Conservation (phyloP, 495 filamentous ascomycete species). For the Thermothielavioides terrestris region DNA sequence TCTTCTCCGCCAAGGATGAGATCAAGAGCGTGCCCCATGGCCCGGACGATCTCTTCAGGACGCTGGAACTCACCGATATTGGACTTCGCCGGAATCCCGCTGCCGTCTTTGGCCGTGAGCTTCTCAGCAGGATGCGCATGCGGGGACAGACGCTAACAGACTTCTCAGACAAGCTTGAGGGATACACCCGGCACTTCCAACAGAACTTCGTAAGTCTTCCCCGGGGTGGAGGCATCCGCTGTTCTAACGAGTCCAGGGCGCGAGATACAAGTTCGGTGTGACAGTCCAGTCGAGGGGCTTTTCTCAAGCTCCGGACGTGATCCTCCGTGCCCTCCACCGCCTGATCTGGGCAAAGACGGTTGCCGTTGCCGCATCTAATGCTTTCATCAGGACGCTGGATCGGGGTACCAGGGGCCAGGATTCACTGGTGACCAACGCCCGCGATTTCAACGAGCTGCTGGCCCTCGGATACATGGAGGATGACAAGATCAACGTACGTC, state of each 20-base stretch:
- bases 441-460: constrained; percentile 66
- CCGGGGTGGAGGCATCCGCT: background rate
- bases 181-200: constrained; percentile 57
- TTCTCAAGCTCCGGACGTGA: constrained; percentile 45
- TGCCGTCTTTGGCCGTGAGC: constrained; percentile 21
- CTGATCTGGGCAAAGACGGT: constrained; percentile 56
- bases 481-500: constrained; percentile 57
- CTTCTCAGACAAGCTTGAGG: constrained; percentile 29
- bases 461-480: constrained; percentile 66
- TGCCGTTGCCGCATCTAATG: constrained; percentile 27
- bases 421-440: constrained; percentile 15
- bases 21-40: constrained; percentile 46
- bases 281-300: constrained; percentile 56
- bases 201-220: constrained; percentile 57
- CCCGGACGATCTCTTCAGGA: constrained; percentile 53
- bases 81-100: constrained; percentile 49
- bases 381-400: constrained; percentile 5
- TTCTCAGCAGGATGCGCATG: too few species aligned
- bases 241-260: constrained; percentile 47
- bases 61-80: constrained; percentile 51
- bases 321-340: constrained; percentile 51
- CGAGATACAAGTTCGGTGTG: constrained; percentile 76
- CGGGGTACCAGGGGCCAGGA: background rate
- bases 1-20: constrained; percentile 48
- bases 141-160: background rate